phyloP scores from a whole-genome alignment of 2,329 filamentous ascomycete species.

The Ophiocordyceps robertsii region DNA sequence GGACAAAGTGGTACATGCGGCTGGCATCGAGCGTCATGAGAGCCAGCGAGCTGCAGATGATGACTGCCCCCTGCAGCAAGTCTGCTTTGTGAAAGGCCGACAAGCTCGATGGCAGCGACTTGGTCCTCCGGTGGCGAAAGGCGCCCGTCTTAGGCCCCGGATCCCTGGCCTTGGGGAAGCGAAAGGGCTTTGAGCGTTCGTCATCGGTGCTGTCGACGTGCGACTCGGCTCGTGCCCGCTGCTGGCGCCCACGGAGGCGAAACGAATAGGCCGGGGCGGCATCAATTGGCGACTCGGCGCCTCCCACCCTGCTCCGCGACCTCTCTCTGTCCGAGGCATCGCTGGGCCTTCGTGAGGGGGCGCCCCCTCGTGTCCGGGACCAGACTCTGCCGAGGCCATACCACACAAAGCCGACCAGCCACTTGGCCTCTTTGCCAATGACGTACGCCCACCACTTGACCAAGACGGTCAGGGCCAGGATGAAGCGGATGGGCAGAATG shows the following conservation, averaged over 20 bases:
- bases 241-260: conserved; percentile 2
- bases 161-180: conserved; percentile 4
- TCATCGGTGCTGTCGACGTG: conserved; percentile 2
- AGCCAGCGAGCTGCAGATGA: conserved; percentile 71
- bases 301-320: conserved; percentile 25
- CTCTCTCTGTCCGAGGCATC: conserved; percentile 22
- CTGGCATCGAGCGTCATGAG: conserved; percentile 90
- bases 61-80: conserved; percentile 77
- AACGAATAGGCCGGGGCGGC: conserved; percentile 1
- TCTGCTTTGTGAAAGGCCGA: conserved; percentile 90
- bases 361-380: conserved; percentile 35
- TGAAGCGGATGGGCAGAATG: conserved; percentile 79
- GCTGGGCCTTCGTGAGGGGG: conserved; percentile 21
- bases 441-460: conserved; percentile 66
- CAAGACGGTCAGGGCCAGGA: conserved; percentile 66
- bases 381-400: conserved; percentile 68
- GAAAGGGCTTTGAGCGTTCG: conserved; percentile 6
- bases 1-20: conserved; percentile 95
- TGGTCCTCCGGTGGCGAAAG: conserved; percentile 56
- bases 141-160: conserved; percentile 17
- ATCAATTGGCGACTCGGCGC: conserved; percentile 12
- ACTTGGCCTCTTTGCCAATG: conserved; percentile 56
- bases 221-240: neutral
- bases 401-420: conserved; percentile 65
- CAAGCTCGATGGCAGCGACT: conserved; percentile 73